These are phyloP conservation scores for Cymbidium sinense DNA, from an alignment of 106 monocot genomes.

Conservation along the genomic window DNA sequence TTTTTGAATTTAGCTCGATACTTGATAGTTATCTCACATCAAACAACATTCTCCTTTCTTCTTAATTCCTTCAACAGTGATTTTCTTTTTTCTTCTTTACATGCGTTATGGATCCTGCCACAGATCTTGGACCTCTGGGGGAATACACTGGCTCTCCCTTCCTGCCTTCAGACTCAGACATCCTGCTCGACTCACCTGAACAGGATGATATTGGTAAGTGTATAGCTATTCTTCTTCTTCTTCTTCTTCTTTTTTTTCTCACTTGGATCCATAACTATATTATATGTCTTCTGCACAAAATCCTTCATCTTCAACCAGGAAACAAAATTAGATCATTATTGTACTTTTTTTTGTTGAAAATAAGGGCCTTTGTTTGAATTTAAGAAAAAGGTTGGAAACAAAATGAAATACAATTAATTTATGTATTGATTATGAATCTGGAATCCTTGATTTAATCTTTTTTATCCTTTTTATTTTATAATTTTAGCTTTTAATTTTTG, in stretches of 20 bases:
- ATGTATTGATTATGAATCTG: no score
- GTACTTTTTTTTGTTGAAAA: neutral
- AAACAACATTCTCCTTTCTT: no score
- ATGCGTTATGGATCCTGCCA: neutral
- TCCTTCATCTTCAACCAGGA: neutral
- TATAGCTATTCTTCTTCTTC: neutral
- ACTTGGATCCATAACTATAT: no score
- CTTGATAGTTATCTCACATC: no score
- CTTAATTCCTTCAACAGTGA: no score
- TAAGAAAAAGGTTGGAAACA: neutral
- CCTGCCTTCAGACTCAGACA: conserved; percentile 78
- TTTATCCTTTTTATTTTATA: no score
- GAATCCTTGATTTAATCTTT: no score
- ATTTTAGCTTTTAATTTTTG: neutral
- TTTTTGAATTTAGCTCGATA: no score
- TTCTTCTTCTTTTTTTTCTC: neutral
- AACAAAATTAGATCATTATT: neutral
- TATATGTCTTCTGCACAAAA: no score
- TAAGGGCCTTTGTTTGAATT: neutral
- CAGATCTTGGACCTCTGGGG: conserved; percentile 84
- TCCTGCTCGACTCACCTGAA: conserved; percentile 87
- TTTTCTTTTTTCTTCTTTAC: neutral
- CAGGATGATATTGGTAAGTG: conserved; percentile 79
- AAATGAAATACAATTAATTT: no score
- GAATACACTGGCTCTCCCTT: conserved; percentile 83